phyloP scores from a whole-genome alignment of 371 early-diverging fungal species.

The Rhizopus stolonifer region DNA sequence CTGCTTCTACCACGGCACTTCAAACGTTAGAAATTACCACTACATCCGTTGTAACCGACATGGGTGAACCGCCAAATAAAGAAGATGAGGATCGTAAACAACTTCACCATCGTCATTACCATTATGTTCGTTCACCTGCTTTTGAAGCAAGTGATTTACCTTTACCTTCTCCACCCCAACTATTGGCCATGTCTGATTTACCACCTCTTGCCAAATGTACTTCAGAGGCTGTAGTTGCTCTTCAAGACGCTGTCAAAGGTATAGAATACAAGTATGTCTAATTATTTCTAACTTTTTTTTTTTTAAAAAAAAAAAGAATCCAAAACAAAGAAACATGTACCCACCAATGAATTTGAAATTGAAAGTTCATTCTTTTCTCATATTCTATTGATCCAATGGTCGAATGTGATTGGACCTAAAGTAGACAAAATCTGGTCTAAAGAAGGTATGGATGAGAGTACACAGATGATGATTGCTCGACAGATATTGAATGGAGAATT shows the following conservation, averaged over 20 bases:
- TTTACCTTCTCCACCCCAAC: slow-evolving; percentile 31
- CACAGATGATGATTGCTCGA: slow-evolving; percentile 46
- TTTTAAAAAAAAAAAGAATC: not conserved
- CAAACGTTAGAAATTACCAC: slow-evolving; percentile 48
- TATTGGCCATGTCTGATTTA: slow-evolving; percentile 21
- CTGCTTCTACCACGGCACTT: slow-evolving; percentile 40
- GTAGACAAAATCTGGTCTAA: slow-evolving; percentile 54
- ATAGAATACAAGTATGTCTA: not conserved
- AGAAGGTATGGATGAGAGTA: slow-evolving; percentile 25
- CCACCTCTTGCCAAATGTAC: slow-evolving; percentile 34
- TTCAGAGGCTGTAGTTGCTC: slow-evolving; percentile 48
- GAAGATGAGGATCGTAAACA: slow-evolving; percentile 21
- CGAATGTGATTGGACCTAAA: slow-evolving; percentile 61
- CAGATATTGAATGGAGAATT: slow-evolving; percentile 66
- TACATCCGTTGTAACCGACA: slow-evolving; percentile 33
- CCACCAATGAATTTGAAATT: slow-evolving; percentile 21
- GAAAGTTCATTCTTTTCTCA: slow-evolving; percentile 61
- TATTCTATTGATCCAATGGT: slow-evolving; percentile 60
- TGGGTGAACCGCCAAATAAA: not conserved
- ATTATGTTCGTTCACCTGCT: slow-evolving; percentile 36
- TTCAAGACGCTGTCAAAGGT: slow-evolving; percentile 51
- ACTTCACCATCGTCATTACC: slow-evolving; percentile 37
- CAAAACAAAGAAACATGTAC: not conserved
- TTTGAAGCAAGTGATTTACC: slow-evolving; percentile 25
- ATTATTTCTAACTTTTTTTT: not conserved